A percentile compares a stretch with the other conserved stretches of the same genome.
phyloP scores from a whole-genome alignment of 257 asterid species.

The Henckelia pumila region DNA sequence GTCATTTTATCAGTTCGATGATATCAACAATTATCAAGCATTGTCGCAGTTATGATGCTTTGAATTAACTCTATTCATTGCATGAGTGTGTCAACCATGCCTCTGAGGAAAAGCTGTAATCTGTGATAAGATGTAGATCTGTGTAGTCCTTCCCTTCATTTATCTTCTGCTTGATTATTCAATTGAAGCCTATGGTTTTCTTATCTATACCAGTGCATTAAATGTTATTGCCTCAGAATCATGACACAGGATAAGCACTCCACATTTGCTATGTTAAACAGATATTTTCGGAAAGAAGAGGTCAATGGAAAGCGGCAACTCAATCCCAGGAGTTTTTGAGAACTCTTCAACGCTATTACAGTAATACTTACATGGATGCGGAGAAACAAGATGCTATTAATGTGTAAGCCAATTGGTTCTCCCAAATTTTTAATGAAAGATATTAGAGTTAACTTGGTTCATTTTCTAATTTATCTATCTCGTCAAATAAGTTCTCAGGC shows the following conservation, averaged over 20 bases:
- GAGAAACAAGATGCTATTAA: slow-evolving; percentile 94
- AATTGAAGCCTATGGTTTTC: slow-evolving; percentile 11
- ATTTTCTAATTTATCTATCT: slow-evolving; percentile 3
- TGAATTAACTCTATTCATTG: slow-evolving; percentile 5
- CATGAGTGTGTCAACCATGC: not conserved
- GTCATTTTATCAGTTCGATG: not conserved
- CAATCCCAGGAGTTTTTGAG: slow-evolving; percentile 83
- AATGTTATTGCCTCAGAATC: slow-evolving; percentile 15
- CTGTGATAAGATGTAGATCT: not conserved
- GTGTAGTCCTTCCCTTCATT: slow-evolving; percentile 2
- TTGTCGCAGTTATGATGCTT: not conserved
- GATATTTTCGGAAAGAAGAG: slow-evolving; percentile 92
- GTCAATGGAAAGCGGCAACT: slow-evolving; percentile 95
- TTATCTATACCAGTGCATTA: not conserved
- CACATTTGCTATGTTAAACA: slow-evolving; percentile 31
- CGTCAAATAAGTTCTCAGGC: not conserved
- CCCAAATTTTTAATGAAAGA: not conserved
- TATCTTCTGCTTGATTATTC: slow-evolving; percentile 23
- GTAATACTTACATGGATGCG: slow-evolving; percentile 87
- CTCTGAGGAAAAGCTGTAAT: not conserved
- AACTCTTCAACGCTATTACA: slow-evolving; percentile 77
- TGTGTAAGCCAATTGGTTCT: slow-evolving; percentile 53
- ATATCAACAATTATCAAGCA: slow-evolving; percentile 1
- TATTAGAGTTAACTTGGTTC: slow-evolving; percentile 4
- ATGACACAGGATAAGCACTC: not conserved